A percentile compares a stretch with the other conserved stretches of the same genome.
phyloP scores from a whole-genome alignment of 495 filamentous ascomycete species.

The Neurospora sp. region DNA sequence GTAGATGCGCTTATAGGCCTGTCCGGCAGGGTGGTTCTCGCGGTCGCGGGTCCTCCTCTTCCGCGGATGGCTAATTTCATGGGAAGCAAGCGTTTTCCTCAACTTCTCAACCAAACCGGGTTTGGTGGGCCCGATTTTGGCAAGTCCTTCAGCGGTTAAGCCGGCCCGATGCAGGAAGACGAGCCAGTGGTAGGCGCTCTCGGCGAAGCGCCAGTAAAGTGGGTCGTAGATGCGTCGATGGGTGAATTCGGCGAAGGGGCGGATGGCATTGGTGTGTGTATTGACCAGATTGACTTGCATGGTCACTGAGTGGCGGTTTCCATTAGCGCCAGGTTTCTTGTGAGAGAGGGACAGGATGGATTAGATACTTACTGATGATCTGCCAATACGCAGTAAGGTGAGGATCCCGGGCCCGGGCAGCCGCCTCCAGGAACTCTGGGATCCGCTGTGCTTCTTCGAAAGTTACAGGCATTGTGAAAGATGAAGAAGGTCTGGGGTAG shows the following conservation, averaged over 20 bases:
- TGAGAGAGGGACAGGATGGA: background rate
- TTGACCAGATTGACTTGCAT: background rate
- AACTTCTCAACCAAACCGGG: background rate
- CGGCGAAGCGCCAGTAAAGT: background rate
- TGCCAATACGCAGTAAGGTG: background rate
- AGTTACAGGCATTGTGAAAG: background rate
- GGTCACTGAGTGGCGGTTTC: background rate
- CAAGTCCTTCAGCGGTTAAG: background rate
- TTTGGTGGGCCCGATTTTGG: background rate
- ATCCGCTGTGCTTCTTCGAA: background rate
- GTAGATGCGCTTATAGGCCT: background rate
- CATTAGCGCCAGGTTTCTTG: background rate
- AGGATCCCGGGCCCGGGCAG: background rate
- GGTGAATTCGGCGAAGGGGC: background rate
- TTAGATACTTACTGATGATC: background rate
- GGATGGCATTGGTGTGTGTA: background rate
- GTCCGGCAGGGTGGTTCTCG: background rate
- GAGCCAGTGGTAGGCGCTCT: background rate
- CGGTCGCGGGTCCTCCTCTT: background rate
- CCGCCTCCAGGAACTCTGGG: background rate
- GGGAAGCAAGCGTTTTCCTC: background rate
- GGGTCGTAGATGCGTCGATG: background rate
- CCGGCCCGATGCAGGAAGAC: background rate
- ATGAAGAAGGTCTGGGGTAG: background rate
- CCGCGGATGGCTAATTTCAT: background rate